These are phyloP conservation scores for Monosporozyma solicola DNA, from an alignment of 805 yeast genomes.

Conservation along the genomic window DNA sequence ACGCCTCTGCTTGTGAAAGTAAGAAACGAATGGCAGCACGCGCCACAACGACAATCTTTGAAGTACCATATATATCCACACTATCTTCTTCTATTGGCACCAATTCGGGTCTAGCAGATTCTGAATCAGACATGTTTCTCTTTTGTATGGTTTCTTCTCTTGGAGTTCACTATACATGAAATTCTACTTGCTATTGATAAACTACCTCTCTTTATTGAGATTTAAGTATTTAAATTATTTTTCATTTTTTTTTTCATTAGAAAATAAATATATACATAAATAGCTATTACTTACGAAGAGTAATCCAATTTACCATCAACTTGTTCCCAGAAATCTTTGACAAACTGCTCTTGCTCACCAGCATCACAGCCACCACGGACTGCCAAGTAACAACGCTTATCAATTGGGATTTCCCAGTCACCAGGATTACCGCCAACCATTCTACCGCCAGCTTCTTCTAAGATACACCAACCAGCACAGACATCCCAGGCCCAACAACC, in stretches of 20 bases:
- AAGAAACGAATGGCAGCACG: constrained; percentile 19
- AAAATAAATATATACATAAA: neutral
- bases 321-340: constrained; percentile 43
- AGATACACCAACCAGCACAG: constrained; percentile 57
- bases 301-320: constrained; percentile 39
- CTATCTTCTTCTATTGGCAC: neutral
- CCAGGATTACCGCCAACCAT: constrained; percentile 48
- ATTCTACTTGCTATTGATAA: neutral
- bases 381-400: constrained; percentile 46
- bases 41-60: constrained; percentile 11
- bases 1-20: constrained; percentile 18
- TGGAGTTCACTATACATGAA: too few species aligned
- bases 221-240: neutral
- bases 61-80: neutral
- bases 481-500: constrained; percentile 68
- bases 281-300: neutral
- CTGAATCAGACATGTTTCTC: neutral
- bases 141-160: neutral
- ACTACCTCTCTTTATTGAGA: neutral
- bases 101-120: neutral
- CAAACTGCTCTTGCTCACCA: constrained; percentile 36
- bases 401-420: constrained; percentile 41
- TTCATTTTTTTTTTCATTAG: neutral
- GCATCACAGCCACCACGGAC: constrained; percentile 41
- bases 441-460: constrained; percentile 50